Evolutionary conservation across 2,329 filamentous ascomycete species (phyloP), one percentile per base, ranked within the genome.

Genomic region (Phoma sp.): DNA sequence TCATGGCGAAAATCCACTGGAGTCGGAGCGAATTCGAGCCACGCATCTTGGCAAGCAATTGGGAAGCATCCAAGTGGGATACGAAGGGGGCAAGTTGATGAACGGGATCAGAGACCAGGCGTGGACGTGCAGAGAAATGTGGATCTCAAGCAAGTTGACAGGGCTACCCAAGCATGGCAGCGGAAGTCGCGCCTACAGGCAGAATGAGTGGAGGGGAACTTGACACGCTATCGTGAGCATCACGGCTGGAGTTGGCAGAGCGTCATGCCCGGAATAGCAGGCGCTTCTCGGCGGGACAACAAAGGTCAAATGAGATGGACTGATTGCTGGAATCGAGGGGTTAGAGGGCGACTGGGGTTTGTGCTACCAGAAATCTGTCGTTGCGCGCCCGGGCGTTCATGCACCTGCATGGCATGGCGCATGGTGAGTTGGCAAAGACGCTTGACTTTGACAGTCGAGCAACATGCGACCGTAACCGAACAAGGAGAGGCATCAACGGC

Each of bases 371-470:
- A 61, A 66, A 64, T 47, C 17, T 57, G 66, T 65, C 51, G 66
- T 71, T 63, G 63, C 63, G 63, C 63, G 62, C 65, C 60, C 60
- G 61, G 65, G 58, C 60, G 67, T 55, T 68, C 68, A 68, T 67
- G 66, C 66, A 70, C 65, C 50, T 74, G 70, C 69, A 74, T 69
- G 70, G 64, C 67, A 65, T 65, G 71, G 44, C 73, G 70, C 69
- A 74, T 69, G 70, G 65, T 68, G 65, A 65, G 71, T 71, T 72
- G 71, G 74, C 73, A 72, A 73, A 71, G 66, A 68, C 70, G 70
- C 69, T 71, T 71, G 69, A 69, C 69, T 64, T 66, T 65, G 63
- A 54, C 62, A 44, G 64, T 66, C 61, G 64, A 69, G 62, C 70
- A 64, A 74, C 67, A 68, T 73, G 73, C 71, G 69, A 68, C 69